phyloP scores from a whole-genome alignment of 208 protist species.

The Tritrichomonas musculus region DNA sequence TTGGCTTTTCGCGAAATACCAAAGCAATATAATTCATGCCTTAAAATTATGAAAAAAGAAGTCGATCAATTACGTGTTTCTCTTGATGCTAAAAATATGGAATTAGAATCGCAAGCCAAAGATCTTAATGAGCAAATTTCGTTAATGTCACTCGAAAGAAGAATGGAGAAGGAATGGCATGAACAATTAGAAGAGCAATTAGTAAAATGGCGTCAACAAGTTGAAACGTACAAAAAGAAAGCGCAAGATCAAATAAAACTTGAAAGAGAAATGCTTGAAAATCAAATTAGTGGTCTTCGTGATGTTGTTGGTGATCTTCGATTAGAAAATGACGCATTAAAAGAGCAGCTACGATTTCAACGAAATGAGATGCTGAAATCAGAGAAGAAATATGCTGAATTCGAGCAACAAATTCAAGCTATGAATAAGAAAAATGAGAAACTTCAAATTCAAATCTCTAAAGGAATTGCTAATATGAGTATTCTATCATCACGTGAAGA shows the following conservation, averaged over 20 bases:
- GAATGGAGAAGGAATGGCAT: conserved; percentile 24
- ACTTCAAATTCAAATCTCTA: neutral
- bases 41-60: neutral
- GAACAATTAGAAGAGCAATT: neutral
- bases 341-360: neutral
- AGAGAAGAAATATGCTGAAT: neutral
- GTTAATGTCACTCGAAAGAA: neutral
- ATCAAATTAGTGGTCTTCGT: neutral
- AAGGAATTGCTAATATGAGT: neutral
- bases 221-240: neutral
- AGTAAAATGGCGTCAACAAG: neutral
- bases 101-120: conserved; percentile 3
- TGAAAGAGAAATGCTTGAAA: conserved; percentile 16
- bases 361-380: neutral
- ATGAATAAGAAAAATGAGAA: conserved; percentile 27
- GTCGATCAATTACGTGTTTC: conserved; percentile 11
- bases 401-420: conserved; percentile 1
- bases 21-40: neutral
- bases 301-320: neutral
- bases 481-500: neutral
- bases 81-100: conserved; percentile 1
- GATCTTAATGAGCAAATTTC: neutral
- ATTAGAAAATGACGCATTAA: neutral
- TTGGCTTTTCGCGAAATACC: neutral
- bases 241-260: conserved; percentile 11